phyloP scores from a whole-genome alignment of 2,329 filamentous ascomycete genomes.

The Tolypocladium ovalisporum region DNA sequence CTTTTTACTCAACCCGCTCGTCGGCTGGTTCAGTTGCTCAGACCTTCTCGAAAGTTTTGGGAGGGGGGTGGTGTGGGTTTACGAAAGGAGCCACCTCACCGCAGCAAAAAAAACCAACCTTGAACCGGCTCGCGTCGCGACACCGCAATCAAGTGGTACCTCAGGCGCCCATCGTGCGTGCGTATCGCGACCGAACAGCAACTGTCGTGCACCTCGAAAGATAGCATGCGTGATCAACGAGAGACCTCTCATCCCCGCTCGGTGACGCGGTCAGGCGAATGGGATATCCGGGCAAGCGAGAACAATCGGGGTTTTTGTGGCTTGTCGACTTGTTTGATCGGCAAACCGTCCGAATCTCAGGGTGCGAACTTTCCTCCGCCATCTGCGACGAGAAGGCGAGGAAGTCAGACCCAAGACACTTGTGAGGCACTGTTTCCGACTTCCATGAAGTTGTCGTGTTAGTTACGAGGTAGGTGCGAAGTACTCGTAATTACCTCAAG shows the following conservation, averaged over 20 bases:
- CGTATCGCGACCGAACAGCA: background rate
- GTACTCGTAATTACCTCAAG: too few species aligned
- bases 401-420: background rate
- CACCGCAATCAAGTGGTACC: background rate
- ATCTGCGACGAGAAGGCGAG: background rate
- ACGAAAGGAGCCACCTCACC: background rate
- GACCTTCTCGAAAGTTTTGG: slow-evolving; percentile 5
- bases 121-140: background rate
- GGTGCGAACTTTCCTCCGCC: background rate
- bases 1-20: background rate
- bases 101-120: background rate
- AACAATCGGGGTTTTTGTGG: background rate
- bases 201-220: background rate
- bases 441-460: background rate
- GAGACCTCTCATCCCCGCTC: background rate
- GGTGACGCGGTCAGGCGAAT: background rate
- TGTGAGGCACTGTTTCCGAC: background rate
- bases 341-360: background rate
- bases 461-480: background rate
- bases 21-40: background rate
- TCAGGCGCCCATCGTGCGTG: background rate
- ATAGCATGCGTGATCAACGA: background rate
- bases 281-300: background rate
- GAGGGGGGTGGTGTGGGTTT: background rate
- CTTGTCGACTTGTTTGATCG: background rate